These are phyloP conservation scores for Metschnikowia cerradonensis DNA, from an alignment of 805 yeast species.

Conservation along the genomic window DNA sequence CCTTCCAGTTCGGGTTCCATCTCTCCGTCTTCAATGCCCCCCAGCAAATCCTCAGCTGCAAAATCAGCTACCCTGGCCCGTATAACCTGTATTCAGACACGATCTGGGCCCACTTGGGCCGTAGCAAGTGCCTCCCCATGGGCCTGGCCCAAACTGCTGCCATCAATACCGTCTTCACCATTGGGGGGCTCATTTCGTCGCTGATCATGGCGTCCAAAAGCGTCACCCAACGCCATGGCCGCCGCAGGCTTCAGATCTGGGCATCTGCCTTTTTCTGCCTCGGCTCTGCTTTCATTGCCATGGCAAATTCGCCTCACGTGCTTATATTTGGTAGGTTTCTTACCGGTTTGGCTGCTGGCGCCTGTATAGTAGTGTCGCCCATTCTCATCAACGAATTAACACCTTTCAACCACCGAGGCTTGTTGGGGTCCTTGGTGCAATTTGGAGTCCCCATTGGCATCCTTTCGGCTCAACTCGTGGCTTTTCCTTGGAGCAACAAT, in stretches of 20 bases:
- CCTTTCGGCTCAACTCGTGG: conserved; percentile 30
- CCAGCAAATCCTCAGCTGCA: conserved; percentile 27
- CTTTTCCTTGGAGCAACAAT: conserved; percentile 32
- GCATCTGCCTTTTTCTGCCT: conserved; percentile 20
- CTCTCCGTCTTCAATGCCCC: conserved; percentile 38
- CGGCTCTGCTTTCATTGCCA: conserved; percentile 29
- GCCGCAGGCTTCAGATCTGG: conserved; percentile 18
- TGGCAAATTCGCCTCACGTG: conserved; percentile 17
- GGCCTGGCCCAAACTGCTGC: conserved; percentile 19
- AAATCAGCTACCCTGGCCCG: conserved; percentile 13
- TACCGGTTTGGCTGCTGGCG: conserved; percentile 38
- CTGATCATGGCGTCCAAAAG: conserved; percentile 26
- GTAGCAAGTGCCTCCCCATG: conserved; percentile 30
- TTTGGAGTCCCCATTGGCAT: conserved; percentile 38
- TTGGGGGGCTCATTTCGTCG: conserved; percentile 35
- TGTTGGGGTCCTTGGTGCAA: conserved; percentile 38
- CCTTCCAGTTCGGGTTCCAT: conserved; percentile 39
- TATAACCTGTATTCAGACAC: conserved; percentile 20
- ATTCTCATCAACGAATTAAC: conserved; percentile 38
- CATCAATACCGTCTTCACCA: conserved; percentile 32
- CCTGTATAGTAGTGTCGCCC: conserved; percentile 38
- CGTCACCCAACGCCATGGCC: conserved; percentile 23
- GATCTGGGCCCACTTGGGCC: conserved; percentile 23
- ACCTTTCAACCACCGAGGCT: conserved; percentile 39
- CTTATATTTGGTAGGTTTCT: conserved; percentile 32